Base-by-base conservation (phyloP, 2,329 filamentous ascomycete species). In the Fusarium begoniae region DNA sequence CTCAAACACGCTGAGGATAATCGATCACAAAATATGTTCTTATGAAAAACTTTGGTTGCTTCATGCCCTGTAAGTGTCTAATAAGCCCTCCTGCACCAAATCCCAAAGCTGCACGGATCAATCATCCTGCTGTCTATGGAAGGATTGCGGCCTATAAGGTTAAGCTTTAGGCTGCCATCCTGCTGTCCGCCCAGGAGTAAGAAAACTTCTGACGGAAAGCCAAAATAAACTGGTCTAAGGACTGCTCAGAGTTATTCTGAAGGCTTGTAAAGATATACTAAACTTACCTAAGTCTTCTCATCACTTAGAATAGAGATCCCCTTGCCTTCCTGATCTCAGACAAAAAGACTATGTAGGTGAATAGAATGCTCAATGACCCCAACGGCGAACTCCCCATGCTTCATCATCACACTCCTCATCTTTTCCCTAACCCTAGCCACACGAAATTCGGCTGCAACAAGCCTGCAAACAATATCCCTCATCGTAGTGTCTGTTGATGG, bases 331-430 rank as follows among this genome's bases (percentile, higher is more conserved):
- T 4, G 13, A 14, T 26, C n/a, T 26, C 12, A 48, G 15, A 3
- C 18, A 7, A 15, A 41, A n/a, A 53, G 20, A 4, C n/a, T 41
- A 5, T 38, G 11, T 1, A 24, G 18, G 17, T 56, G 48, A 3
- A 73, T 56, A 26, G 73, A 63, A 35, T 69, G 66, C 22, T 67
- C 68, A 68, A 73, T 57, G 3, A 73, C 68, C 4, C 68, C 66
- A 24, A 69, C 47, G 17, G 63, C 61, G 37, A 76, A 76, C 2
- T 65, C 58, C 2, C 61, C 63, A 45, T 75, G 70, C 50, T 75
- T 65, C 8, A 14, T 24, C 63, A 76, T 66, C 0, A 70, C 44
- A 10, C 8, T 8, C 8, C 41, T 43, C 61, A 73, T 61, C 45
- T 56, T 65, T 0, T 68, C 32, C 22, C 71, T 63, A 10, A 61